phyloP scores from a whole-genome alignment of 257 asterid genomes.

The Solanum paucissectum region DNA sequence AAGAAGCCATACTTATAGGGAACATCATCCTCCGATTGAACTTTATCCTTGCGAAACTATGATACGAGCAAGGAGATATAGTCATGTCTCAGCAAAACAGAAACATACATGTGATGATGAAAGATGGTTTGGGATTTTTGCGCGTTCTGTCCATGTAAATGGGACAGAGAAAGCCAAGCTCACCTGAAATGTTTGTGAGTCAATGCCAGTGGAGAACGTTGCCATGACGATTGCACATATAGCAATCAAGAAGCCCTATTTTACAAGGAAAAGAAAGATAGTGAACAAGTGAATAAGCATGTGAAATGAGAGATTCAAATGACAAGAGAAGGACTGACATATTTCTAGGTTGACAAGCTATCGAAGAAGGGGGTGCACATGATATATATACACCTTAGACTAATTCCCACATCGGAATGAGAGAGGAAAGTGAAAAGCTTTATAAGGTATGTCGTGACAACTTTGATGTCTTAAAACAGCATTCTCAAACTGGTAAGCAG shows the following conservation, averaged over 20 bases:
- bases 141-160: not conserved
- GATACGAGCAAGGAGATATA: not conserved
- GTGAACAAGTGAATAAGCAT: not conserved
- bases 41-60: constrained; percentile 52
- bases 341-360: not conserved
- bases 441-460: not conserved
- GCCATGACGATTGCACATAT: constrained; percentile 79
- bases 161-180: not conserved
- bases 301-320: not conserved
- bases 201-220: constrained; percentile 92
- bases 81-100: not conserved
- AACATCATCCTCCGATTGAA: constrained; percentile 48
- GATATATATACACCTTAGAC: no score
- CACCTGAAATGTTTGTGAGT: constrained; percentile 87
- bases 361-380: no score
- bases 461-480: not conserved
- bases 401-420: no score
- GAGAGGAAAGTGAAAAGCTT: not conserved
- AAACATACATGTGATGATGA: not conserved
- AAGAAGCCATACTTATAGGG: constrained; percentile 86
- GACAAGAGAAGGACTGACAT: not conserved
- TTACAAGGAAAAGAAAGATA: not conserved
- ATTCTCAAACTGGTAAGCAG: not conserved
- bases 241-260: constrained; percentile 71
- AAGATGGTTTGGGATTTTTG: not conserved